These are phyloP conservation scores for Trifolium subterraneum DNA, from an alignment of 306 rosid species.

Conservation along the genomic window DNA sequence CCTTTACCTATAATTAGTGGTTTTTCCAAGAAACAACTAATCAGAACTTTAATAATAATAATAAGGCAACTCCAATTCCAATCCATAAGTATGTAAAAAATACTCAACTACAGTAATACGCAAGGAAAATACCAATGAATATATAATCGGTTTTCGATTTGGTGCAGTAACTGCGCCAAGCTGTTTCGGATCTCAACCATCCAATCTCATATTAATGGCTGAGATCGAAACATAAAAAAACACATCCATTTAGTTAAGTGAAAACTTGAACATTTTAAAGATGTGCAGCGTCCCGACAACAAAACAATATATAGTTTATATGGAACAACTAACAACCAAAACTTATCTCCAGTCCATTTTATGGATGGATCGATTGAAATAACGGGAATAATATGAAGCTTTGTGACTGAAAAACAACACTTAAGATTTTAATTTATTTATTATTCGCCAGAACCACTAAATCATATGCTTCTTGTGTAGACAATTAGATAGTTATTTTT, in stretches of 20 bases:
- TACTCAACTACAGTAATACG: background rate
- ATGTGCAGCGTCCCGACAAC: background rate
- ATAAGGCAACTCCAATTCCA: slow-evolving; percentile 6
- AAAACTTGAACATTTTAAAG: no score
- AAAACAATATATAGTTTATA: background rate
- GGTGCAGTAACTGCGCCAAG: background rate
- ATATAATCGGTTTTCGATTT: background rate
- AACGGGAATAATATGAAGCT: background rate
- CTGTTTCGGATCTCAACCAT: background rate
- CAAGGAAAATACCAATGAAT: background rate
- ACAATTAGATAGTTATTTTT: background rate
- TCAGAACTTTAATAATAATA: background rate
- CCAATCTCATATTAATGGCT: no score
- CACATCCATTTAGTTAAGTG: background rate
- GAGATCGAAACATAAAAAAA: no score
- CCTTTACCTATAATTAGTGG: slow-evolving; percentile 74
- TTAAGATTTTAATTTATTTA: no score
- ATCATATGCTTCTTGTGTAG: background rate
- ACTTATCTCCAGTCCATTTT: background rate
- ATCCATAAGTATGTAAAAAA: background rate
- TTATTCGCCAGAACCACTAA: background rate
- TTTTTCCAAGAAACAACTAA: slow-evolving; percentile 15
- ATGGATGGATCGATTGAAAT: background rate
- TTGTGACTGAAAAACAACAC: background rate
- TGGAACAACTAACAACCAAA: background rate